A percentile compares a stretch with the other conserved stretches of the same genome.
Evolutionary conservation across 805 yeast species (phyloP).

Genomic region (Starmerella gropengiesseri): DNA sequence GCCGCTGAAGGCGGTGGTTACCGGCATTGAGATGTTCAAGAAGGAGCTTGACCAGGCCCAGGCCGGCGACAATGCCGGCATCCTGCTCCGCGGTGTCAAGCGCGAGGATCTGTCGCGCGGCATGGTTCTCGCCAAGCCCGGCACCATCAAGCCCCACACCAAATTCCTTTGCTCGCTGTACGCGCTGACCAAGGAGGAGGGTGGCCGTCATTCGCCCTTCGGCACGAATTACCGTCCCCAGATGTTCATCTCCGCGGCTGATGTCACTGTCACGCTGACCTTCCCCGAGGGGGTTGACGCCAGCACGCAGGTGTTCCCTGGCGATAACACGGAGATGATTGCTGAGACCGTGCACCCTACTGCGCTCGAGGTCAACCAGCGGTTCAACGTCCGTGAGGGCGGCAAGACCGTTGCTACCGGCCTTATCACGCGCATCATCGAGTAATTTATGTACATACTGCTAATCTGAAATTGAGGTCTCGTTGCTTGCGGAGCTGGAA

Average conservation of each 20-base stretch:
- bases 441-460: slow-evolving; percentile 30
- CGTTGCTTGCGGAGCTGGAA: background rate
- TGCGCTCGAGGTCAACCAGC: slow-evolving; percentile 90
- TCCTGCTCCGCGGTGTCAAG: slow-evolving; percentile 93
- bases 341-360: slow-evolving; percentile 83
- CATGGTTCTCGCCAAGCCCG: slow-evolving; percentile 93
- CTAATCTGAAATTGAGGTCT: no score
- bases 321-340: slow-evolving; percentile 96
- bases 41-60: slow-evolving; percentile 94
- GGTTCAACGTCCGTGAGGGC: slow-evolving; percentile 99
- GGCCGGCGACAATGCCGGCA: slow-evolving; percentile 99
- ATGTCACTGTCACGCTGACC: slow-evolving; percentile 78
- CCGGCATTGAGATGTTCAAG: slow-evolving; percentile 99
- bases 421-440: slow-evolving; percentile 82
- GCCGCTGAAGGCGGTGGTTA: slow-evolving; percentile 86
- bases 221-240: slow-evolving; percentile 97
- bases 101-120: slow-evolving; percentile 96
- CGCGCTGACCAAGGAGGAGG: slow-evolving; percentile 90
- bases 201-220: slow-evolving; percentile 98
- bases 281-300: slow-evolving; percentile 84
- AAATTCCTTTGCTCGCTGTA: slow-evolving; percentile 89
- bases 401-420: slow-evolving; percentile 99
- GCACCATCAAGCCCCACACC: slow-evolving; percentile 81
- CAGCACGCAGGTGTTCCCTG: slow-evolving; percentile 88
- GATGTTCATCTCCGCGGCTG: slow-evolving; percentile 91